Evolutionary conservation across 352 stramenopile species (phyloP).

Genomic region (Halophytophthora batemanensis): DNA sequence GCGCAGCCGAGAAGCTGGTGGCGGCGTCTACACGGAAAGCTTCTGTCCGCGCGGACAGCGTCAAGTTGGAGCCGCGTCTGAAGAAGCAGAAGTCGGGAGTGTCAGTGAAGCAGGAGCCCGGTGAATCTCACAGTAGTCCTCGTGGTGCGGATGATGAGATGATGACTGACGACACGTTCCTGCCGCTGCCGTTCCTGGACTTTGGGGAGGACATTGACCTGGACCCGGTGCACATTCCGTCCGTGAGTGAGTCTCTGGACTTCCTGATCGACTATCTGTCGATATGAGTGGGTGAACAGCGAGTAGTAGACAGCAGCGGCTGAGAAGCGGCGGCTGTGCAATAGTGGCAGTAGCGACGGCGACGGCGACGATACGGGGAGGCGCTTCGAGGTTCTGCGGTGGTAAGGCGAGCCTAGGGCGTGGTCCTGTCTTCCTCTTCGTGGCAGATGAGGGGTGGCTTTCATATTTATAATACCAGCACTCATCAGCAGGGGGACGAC

Average conservation of each 20-base stretch:
- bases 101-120: conserved; percentile 16
- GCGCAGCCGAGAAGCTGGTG: conserved; percentile 41
- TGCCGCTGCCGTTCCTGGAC: conserved; percentile 40
- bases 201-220: conserved; percentile 47
- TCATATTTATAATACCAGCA: conserved; percentile 35
- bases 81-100: conserved; percentile 15
- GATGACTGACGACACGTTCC: conserved; percentile 33
- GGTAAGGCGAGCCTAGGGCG: conserved; percentile 11
- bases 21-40: conserved; percentile 22
- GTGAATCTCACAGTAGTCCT: conserved; percentile 20
- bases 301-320: neutral
- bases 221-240: conserved; percentile 44
- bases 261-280: conserved; percentile 67
- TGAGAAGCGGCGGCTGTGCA: conserved; percentile 15
- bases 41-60: conserved; percentile 6
- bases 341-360: conserved; percentile 27
- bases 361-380: neutral
- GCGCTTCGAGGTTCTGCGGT: conserved; percentile 10
- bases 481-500: conserved; percentile 13
- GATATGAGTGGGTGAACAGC: conserved; percentile 22
- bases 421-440: conserved; percentile 13
- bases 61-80: conserved; percentile 25
- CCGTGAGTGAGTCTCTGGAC: conserved; percentile 61
- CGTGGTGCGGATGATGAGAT: conserved; percentile 29
- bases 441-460: conserved; percentile 5